Evolutionary conservation across 179 eudicot species (phyloP), one percentile per base, ranked within the genome.

Genomic region (Camellia oleifera): DNA sequence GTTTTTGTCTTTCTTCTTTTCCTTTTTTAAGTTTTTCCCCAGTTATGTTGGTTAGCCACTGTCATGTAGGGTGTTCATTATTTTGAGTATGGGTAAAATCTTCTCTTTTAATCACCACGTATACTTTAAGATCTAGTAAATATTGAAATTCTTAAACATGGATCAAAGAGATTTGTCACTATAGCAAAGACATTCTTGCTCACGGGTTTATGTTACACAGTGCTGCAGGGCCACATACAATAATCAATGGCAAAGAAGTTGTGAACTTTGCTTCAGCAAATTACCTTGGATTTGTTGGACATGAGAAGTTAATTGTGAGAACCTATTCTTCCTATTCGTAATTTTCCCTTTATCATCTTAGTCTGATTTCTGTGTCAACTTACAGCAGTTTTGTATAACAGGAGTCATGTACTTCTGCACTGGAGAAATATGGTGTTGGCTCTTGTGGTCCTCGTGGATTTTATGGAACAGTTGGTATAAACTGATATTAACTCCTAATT

Each of bases 361-460:
- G 9, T 40, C 52, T 53, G 8, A 18, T 8, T 77, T 52, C 5
- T 32, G n/a, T 53, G 76, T 68, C 8, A 10, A 64, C 63, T 77
- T 20, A 82, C 26, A 57, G 26, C 12, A 79, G 61, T 79, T 64
- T 78, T 76, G 42, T 76, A 26, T 81, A 77, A 57, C 91, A 95
- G 98, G 93, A 91, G 54, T 90, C 99, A 10, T 92, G 98, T 83
- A 92, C 94, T 72, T 82, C 94, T 80, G 86, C 98, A 17, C 77
- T 94, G 80, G 97, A 94, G 87, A 96, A 94, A 87, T 96, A 96
- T 80, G 99, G 97, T 80, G 97, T 92, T 85, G 97, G 99, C 70
- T 96, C 98, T 73, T 96, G 98, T 84, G 99, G 99, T 85, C 98
- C 99, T 81, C 97, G 98, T 82, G 93, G 94, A 65, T 96, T 96